Base-by-base conservation (phyloP, 306 rosid genomes). In the Cyclanthera cordifolia region DNA sequence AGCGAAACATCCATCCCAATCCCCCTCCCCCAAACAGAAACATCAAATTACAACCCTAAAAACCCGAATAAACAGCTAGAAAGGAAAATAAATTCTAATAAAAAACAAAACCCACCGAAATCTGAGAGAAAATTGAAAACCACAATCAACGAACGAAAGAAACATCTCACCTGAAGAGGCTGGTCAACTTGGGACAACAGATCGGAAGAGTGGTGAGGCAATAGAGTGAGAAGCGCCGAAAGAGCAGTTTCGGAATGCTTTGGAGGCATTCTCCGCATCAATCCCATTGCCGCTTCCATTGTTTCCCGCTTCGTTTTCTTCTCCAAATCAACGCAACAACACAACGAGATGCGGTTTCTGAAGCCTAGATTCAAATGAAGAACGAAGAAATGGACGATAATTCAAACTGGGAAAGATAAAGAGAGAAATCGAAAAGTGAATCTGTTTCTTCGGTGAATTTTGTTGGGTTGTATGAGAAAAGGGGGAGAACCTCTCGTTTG, bases 221-320 rank as follows among this genome's bases (percentile, higher is more conserved):
- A 74, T 27, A 93, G 96, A 58, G 86, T 82, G 70, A 93, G 94
- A 79, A 87, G 98, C 16, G 98, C 96, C 3, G 98, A 89, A 54
- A 89, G 96, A 57, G 95, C 91, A 0, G 96, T 83, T 50, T 93
- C 95, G n/a, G 85, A 85, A 82, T 84, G 95, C 77, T 83, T 89
- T 3, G 98, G 96, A 16, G 96, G 96, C 64, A 89, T 83, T 80
- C 98, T 70, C 49, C 98, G 71, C 98, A 89, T 85, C 91, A 89
- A 79, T 76, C 95, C 96, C 95, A 93, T 85, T 24, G 96, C 98
- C 61, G 95, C 98, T 60, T 93, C 95, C 98, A 93, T 93, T 52
- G 49, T 59, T 23, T 43, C 6, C 24, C 8, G 1, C 46, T 57
- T 63, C 46, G 28, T 17, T 13, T 41, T 55, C 19, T 20, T 14